Percentiles rank a stretch among this genome's conserved stretches.
Evolutionary conservation across 192 early-diverging fungal genomes (phyloP).

Genomic region (Gigaspora rosea): DNA sequence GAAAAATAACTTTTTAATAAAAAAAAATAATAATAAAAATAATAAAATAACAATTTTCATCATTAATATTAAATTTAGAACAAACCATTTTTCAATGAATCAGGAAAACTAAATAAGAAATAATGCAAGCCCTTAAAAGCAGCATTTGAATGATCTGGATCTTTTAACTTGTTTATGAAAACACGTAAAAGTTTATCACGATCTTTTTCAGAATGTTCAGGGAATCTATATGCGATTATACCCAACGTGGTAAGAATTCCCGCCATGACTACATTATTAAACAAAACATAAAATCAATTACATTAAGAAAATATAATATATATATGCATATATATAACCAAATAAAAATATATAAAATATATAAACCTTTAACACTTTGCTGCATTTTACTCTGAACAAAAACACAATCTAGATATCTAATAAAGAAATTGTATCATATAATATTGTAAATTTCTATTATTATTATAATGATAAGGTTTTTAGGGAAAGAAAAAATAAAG

Average conservation of each 20-base stretch:
- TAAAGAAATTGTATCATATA: constrained; percentile 20
- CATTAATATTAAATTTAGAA: too few relatives aligned
- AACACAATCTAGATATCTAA: constrained; percentile 22
- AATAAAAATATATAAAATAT: background rate
- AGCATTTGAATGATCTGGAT: constrained; percentile 36
- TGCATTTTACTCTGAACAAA: constrained; percentile 1
- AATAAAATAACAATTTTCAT: constrained; percentile 32
- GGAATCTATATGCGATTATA: constrained; percentile 41
- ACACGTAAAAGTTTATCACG: constrained; percentile 36
- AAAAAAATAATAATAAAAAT: background rate
- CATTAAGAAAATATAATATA: constrained; percentile 4
- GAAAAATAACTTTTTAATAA: background rate
- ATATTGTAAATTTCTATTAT: constrained; percentile 23
- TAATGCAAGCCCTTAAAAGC: constrained; percentile 41
- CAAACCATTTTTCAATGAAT: constrained; percentile 33
- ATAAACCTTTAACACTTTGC: background rate
- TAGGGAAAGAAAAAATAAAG: too few relatives aligned
- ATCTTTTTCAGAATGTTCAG: constrained; percentile 28
- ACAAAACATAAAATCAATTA: background rate
- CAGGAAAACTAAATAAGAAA: constrained; percentile 34
- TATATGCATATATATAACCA: background rate
- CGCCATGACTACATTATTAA: constrained; percentile 40
- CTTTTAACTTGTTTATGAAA: constrained; percentile 36
- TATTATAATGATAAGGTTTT: constrained; percentile 25
- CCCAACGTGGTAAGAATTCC: constrained; percentile 49